phyloP scores from a whole-genome alignment of 352 stramenopile genomes.

The Pythium apleroticum region DNA sequence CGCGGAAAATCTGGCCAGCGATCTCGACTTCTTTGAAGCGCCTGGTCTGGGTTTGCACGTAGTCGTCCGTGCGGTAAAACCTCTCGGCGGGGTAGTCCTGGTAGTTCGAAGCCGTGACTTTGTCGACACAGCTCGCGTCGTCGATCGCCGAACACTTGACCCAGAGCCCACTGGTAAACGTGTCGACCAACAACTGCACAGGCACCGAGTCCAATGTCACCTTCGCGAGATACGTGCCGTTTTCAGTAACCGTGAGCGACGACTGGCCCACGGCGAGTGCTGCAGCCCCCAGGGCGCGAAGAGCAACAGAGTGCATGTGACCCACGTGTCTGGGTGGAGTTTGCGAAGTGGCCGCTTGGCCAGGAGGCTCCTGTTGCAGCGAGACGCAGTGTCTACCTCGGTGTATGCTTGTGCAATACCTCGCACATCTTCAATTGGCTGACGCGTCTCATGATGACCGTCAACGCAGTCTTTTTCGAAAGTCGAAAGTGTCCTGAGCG shows the following conservation, averaged over 20 bases:
- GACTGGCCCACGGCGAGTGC: background rate
- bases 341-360: too few relatives aligned
- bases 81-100: too few relatives aligned
- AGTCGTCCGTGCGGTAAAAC: too few relatives aligned
- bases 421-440: too few relatives aligned
- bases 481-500: too few relatives aligned
- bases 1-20: background rate
- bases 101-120: too few relatives aligned
- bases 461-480: too few relatives aligned
- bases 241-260: background rate
- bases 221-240: background rate
- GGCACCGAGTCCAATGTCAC: background rate
- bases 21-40: constrained; percentile 1
- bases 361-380: too few relatives aligned
- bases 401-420: too few relatives aligned
- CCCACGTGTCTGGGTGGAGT: too few relatives aligned
- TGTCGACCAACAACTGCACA: background rate
- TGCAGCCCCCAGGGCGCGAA: background rate
- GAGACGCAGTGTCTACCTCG: too few relatives aligned
- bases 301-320: background rate
- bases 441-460: too few relatives aligned
- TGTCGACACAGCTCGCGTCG: background rate
- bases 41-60: background rate
- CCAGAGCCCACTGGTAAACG: background rate
- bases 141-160: background rate